These are phyloP conservation scores for Magnusiomyces fungicola DNA, from an alignment of 1,139 yeast species.

Conservation along the genomic window DNA sequence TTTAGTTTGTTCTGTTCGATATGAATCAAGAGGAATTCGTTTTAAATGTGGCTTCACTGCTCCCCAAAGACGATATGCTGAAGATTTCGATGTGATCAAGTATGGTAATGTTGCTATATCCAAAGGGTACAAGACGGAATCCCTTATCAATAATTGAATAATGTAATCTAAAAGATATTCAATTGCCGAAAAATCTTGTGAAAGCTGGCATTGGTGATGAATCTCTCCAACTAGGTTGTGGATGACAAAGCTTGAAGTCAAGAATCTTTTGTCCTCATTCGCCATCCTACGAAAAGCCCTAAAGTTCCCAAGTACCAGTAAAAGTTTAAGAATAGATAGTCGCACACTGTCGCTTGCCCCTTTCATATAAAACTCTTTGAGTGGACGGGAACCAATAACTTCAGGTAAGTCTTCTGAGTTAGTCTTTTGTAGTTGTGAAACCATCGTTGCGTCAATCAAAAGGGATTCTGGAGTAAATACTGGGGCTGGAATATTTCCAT, in stretches of 20 bases:
- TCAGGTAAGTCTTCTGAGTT: neutral
- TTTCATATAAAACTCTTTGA: neutral
- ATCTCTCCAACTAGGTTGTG: neutral
- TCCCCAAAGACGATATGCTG: too few relatives aligned
- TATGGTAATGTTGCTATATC: neutral
- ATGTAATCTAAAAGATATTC: neutral
- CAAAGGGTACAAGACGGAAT: neutral
- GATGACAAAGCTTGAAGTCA: neutral
- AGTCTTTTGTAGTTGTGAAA: neutral
- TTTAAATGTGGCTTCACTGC: too few relatives aligned
- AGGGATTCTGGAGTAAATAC: neutral
- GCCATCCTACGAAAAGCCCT: neutral
- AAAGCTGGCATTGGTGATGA: constrained; percentile 1
- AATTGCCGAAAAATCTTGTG: neutral
- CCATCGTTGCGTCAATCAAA: neutral
- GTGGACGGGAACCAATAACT: neutral
- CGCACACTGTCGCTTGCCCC: neutral
- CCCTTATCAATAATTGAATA: too few relatives aligned
- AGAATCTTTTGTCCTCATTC: neutral
- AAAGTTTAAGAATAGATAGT: neutral
- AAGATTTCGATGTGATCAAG: neutral
- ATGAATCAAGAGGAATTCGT: too few relatives aligned
- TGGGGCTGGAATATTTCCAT: too few relatives aligned
- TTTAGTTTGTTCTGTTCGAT: too few relatives aligned
- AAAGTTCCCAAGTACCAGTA: neutral